Percentiles rank a stretch among this genome's conserved stretches.
Conservation (phyloP, 2,329 filamentous ascomycete species). For the Colletotrichum tabaci region DNA sequence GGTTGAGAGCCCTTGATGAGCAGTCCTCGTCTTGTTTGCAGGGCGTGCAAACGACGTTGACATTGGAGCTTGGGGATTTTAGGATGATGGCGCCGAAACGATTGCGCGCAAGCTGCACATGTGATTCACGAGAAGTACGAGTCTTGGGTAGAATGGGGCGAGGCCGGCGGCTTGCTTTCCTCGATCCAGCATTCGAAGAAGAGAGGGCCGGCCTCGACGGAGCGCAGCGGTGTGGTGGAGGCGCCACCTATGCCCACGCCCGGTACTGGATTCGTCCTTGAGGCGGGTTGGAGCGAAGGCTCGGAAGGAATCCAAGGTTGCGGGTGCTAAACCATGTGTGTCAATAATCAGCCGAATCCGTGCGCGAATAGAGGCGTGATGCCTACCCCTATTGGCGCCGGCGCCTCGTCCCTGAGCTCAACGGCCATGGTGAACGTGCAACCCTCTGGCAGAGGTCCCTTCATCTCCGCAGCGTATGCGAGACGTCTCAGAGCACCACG, state of each 20-base stretch:
- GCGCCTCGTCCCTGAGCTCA: slow-evolving; percentile 75
- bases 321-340: slow-evolving; percentile 60
- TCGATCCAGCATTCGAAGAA: slow-evolving; percentile 79
- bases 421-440: slow-evolving; percentile 85
- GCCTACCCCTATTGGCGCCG: slow-evolving; percentile 72
- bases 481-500: slow-evolving; percentile 77
- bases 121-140: slow-evolving; percentile 27
- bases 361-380: background rate
- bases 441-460: slow-evolving; percentile 71
- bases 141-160: slow-evolving; percentile 29
- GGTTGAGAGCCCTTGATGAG: background rate
- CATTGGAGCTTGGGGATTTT: background rate
- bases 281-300: slow-evolving; percentile 59
- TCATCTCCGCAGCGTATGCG: slow-evolving; percentile 70
- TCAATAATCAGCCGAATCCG: slow-evolving; percentile 27
- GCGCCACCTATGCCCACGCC: slow-evolving; percentile 53
- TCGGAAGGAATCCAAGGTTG: slow-evolving; percentile 74
- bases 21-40: background rate
- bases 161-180: slow-evolving; percentile 60
- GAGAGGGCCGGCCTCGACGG: slow-evolving; percentile 71
- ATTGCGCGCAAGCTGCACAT: background rate
- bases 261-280: slow-evolving; percentile 49
- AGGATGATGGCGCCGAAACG: no score
- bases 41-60: background rate
- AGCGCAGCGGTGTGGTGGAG: slow-evolving; percentile 65